Conservation (phyloP, 441 rosid genomes). For the Populus hybrid region DNA sequence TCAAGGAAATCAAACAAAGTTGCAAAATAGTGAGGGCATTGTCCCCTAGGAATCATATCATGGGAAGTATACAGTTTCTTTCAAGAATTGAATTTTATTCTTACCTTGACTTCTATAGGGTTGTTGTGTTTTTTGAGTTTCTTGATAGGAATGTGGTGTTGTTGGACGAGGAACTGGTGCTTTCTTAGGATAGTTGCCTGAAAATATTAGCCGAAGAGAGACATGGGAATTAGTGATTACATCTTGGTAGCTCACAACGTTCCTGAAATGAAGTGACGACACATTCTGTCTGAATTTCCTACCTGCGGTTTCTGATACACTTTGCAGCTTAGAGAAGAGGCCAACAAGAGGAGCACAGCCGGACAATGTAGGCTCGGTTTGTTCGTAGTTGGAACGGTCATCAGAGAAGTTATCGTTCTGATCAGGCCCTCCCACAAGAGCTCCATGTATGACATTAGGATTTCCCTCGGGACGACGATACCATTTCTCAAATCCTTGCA, state of each 20-base stretch:
- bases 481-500: constrained; percentile 79
- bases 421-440: constrained; percentile 91
- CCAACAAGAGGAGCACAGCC: constrained; percentile 77
- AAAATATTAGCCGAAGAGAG: background rate
- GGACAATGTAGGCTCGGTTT: constrained; percentile 75
- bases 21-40: background rate
- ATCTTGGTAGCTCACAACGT: background rate
- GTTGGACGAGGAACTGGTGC: constrained; percentile 24
- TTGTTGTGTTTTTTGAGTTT: constrained; percentile 12
- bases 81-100: background rate
- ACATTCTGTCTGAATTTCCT: background rate
- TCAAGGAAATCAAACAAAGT: background rate
- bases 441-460: constrained; percentile 72
- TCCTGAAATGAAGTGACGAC: background rate
- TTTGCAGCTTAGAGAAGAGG: constrained; percentile 67
- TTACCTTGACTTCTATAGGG: constrained; percentile 35
- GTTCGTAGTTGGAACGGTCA: constrained; percentile 66
- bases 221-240: no score
- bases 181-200: constrained; percentile 37
- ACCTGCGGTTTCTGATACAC: constrained; percentile 33
- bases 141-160: constrained; percentile 19
- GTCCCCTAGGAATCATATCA: background rate
- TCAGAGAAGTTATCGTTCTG: constrained; percentile 58
- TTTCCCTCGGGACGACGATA: constrained; percentile 51
- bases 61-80: background rate